These are phyloP conservation scores for Sugiyamaella neomexicana DNA, from an alignment of 1,139 yeast genomes.

Conservation along the genomic window DNA sequence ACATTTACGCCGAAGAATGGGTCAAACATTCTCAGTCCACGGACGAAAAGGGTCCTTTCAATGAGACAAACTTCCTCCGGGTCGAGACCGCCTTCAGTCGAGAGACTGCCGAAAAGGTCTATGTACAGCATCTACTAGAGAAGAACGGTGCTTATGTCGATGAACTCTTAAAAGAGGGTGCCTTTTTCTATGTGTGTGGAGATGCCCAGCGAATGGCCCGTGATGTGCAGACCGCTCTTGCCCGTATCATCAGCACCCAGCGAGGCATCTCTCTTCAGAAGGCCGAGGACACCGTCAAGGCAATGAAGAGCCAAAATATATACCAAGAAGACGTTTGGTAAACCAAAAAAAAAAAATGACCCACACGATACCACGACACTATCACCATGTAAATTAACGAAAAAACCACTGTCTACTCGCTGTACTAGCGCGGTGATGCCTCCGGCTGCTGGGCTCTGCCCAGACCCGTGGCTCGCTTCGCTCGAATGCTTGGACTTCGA, in stretches of 20 bases:
- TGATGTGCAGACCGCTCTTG: conserved; percentile 80
- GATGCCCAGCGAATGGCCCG: conserved; percentile 97
- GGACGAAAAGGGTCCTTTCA: conserved; percentile 22
- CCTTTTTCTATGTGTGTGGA: conserved; percentile 93
- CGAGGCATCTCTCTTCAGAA: conserved; percentile 59
- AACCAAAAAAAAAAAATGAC: background rate
- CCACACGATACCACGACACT: conserved; percentile 1
- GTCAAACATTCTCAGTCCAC: conserved; percentile 46
- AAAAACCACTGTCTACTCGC: background rate
- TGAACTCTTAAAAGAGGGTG: conserved; percentile 67
- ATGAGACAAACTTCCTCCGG: conserved; percentile 39
- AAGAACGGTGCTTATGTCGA: conserved; percentile 58
- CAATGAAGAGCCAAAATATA: conserved; percentile 78
- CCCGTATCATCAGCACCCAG: conserved; percentile 60
- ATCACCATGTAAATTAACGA: conserved; percentile 2
- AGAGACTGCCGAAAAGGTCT: conserved; percentile 63
- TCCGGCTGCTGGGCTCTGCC: background rate
- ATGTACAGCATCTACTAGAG: conserved; percentile 78
- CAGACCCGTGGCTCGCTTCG: conserved; percentile 1
- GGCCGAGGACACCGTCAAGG: conserved; percentile 77
- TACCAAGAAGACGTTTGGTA: conserved; percentile 99
- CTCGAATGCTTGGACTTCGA: background rate
- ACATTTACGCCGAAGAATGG: conserved; percentile 87
- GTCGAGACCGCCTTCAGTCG: conserved; percentile 87
- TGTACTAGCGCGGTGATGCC: background rate